phyloP scores from a whole-genome alignment of 1,284 basidiomycete species.

The Chalciporus sp. region DNA sequence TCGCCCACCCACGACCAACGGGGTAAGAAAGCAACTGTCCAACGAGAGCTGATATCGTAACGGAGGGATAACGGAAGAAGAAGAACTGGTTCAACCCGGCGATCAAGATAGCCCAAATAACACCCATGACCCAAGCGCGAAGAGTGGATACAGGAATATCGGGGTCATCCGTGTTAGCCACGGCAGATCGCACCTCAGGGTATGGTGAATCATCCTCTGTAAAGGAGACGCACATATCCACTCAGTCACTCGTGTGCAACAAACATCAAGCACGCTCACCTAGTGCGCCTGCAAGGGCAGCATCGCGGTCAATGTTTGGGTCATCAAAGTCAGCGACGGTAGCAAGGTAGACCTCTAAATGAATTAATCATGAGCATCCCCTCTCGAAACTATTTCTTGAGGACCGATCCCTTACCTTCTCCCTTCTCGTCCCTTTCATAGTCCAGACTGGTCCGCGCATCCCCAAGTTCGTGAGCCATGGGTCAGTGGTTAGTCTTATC shows the following conservation, averaged over 20 bases:
- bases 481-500: not conserved
- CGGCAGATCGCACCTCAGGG: slow-evolving; percentile 77
- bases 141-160: slow-evolving; percentile 61
- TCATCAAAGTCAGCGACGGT: slow-evolving; percentile 52
- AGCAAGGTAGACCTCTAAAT: not conserved
- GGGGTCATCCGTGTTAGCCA: slow-evolving; percentile 72
- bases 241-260: not conserved
- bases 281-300: slow-evolving; percentile 41
- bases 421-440: slow-evolving; percentile 16
- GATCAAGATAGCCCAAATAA: slow-evolving; percentile 59
- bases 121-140: slow-evolving; percentile 66
- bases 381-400: not conserved
- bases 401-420: not conserved
- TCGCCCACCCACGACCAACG: slow-evolving; percentile 61
- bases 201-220: slow-evolving; percentile 66
- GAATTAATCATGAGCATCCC: not conserved
- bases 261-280: slow-evolving; percentile 12
- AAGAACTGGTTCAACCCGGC: slow-evolving; percentile 68
- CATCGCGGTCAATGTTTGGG: slow-evolving; percentile 61
- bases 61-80: slow-evolving; percentile 66
- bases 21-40: slow-evolving; percentile 69
- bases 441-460: slow-evolving; percentile 1
- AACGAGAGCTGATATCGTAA: slow-evolving; percentile 51
- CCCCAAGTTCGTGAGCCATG: slow-evolving; percentile 16
- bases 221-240: not conserved